phyloP scores from a whole-genome alignment of 306 rosid species.

The Quercus dentata region DNA sequence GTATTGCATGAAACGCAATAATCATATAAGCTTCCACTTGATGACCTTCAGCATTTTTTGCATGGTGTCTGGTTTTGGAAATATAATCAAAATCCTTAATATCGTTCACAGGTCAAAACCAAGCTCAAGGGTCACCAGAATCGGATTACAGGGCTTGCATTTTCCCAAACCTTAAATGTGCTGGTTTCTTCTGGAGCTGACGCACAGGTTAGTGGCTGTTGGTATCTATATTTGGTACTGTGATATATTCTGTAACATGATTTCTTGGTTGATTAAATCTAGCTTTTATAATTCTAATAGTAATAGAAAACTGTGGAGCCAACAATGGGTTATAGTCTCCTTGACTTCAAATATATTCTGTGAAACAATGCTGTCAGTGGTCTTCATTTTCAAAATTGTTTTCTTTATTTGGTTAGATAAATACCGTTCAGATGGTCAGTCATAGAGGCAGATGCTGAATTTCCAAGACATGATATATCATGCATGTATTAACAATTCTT shows the following conservation, averaged over 20 bases:
- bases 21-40: neutral
- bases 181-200: slow-evolving; percentile 45
- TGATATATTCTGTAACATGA: neutral
- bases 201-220: slow-evolving; percentile 31
- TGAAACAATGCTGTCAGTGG: too few relatives aligned
- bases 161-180: slow-evolving; percentile 36
- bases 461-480: too few relatives aligned
- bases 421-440: too few relatives aligned
- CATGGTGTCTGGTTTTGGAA: neutral
- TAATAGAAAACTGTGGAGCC: neutral
- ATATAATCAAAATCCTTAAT: neutral
- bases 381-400: too few relatives aligned
- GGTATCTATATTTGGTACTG: neutral
- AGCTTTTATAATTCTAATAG: neutral
- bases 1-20: neutral
- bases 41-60: neutral
- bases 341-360: neutral
- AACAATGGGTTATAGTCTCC: neutral
- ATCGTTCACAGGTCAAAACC: slow-evolving; percentile 32
- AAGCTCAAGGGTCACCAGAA: slow-evolving; percentile 48
- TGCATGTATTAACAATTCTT: too few relatives aligned
- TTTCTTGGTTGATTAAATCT: neutral
- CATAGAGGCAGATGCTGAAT: too few relatives aligned
- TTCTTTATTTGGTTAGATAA: too few relatives aligned
- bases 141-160: slow-evolving; percentile 44